Evolutionary conservation across 768 basidiomycete genomes (phyloP), one percentile per base, ranked within the genome.

Genomic region (Naganishia antarctica): DNA sequence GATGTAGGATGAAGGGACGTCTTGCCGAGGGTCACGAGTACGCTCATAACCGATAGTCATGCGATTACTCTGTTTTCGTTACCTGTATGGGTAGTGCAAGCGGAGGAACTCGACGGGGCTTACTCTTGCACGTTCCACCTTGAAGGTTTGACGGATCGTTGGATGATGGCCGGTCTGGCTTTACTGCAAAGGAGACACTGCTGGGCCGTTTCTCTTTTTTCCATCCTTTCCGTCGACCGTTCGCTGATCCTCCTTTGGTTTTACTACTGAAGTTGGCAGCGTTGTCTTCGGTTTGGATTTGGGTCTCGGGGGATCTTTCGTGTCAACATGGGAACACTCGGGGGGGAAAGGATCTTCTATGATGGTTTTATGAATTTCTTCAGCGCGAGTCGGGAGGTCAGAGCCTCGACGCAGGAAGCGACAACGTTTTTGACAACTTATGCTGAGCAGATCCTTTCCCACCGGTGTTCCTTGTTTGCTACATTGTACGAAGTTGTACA

Each of bases 91-190:
- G 60, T 28, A 25, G n/a, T 15, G 13, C 32, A 2, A 32, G 51
- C 9, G 57, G 63, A 51, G 53, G 41, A 64, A 64, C 63, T 58
- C 63, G 63, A 64, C 63, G 63, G 63, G 63, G 63, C 63, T 64
- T 64, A 64, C 48, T 64, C 63, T 64, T 64, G 63, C 63, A 45
- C 63, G 63, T 63, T 63, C 29, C 41, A 34, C 46, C 34, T 53
- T 41, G 13, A 32, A 18, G 13, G 41, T 61, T 61, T 60, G 58
- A 34, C 25, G 41, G 48, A 32, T 43, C 25, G 23, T 50, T 32
- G 61, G 61, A 25, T n/a, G 47, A 49, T 15, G 23, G 34, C 21
- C 40, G 31, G 48, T 23, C 13, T 49, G 58, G 58, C 11, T 44
- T 37, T 21, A 11, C n/a, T 15, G 26, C 12, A 57, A 41, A 34